Evolutionary conservation across 257 asterid genomes (phyloP), one percentile per base, ranked within the genome.

Genomic region (Salvia miltiorrhiza): DNA sequence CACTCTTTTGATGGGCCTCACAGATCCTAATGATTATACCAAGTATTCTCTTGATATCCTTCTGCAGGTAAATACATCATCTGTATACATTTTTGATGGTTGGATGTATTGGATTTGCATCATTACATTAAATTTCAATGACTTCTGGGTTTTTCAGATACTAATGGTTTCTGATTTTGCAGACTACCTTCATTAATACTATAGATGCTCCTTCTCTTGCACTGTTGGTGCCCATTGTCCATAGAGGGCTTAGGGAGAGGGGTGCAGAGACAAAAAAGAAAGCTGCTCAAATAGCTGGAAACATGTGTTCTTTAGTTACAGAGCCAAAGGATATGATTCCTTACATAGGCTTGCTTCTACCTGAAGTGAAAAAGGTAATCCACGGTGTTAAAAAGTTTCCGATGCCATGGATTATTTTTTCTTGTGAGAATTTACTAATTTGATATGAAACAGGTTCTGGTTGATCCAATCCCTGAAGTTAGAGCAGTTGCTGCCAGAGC

Each of bases 241-340:
- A 94, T 73, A 83, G 99, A 82, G 99, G 97, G 57, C 85, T 94
- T n/a, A 86, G 99, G 78, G 97, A 90, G 83, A 90, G 99, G 81
- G 82, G 99, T 73, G 96, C 96, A 13, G 99, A 94, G 78, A 94
- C 96, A 55, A 94, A 91, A 85, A 94, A 94, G 81, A 94, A 94
- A 64, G 96, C 99, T 75, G 91, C 97, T 48, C 99, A 91, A 84
- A 94, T 94, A 67, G 96, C 74, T 72, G 99, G 99, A 69, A 94
- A 94, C 79, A 94, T 94, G 99, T 94, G 99, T 72, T 88, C 99
- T 19, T 88, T 94, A 77, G 97, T 94, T 66, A 94, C 99, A 14
- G 99, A 94, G 76, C 96, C 99, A 4, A 94, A 89, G 81, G 97
- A 94, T 87, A 94, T 94, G 99, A 85, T 94, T 80, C 99, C 99